A percentile compares a stretch with the other conserved stretches of the same genome.
These are phyloP conservation scores for Puccinia novopanici DNA, from an alignment of 1,284 basidiomycete species.

Conservation along the genomic window DNA sequence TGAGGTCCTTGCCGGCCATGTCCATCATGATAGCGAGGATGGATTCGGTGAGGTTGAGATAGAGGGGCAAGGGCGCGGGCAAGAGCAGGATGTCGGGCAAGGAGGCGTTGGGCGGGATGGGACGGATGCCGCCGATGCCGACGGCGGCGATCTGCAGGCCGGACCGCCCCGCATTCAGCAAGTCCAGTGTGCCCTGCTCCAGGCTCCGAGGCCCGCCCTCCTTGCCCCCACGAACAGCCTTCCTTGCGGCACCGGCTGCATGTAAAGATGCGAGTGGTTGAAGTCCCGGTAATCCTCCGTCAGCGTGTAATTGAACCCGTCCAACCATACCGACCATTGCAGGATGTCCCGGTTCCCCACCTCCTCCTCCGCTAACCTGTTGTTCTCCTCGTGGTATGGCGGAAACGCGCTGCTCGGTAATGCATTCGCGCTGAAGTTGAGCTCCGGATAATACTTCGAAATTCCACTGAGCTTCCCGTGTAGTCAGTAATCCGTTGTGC, in stretches of 20 bases:
- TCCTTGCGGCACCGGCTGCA: conserved; percentile 24
- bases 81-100: background rate
- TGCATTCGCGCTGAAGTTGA: conserved; percentile 28
- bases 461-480: conserved; percentile 2
- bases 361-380: background rate
- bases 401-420: conserved; percentile 20
- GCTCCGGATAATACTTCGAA: conserved; percentile 19
- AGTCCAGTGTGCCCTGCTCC: conserved; percentile 3
- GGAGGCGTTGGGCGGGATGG: conserved; percentile 16
- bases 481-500: background rate
- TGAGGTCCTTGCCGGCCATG: conserved; percentile 25
- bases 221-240: background rate
- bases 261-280: conserved; percentile 25
- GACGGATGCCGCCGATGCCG: conserved; percentile 35
- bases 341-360: conserved; percentile 17
- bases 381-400: background rate
- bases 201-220: background rate
- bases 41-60: conserved; percentile 24
- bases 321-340: conserved; percentile 34
- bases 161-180: background rate
- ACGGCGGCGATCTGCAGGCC: conserved; percentile 20
- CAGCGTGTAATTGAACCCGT: conserved; percentile 25
- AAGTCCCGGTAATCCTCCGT: conserved; percentile 23
- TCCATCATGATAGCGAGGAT: conserved; percentile 39
- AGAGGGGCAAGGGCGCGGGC: background rate